Percentiles rank a stretch among this genome's conserved stretches.
phyloP scores from a whole-genome alignment of 352 stramenopile species.

The Elongisporangium prolatum region DNA sequence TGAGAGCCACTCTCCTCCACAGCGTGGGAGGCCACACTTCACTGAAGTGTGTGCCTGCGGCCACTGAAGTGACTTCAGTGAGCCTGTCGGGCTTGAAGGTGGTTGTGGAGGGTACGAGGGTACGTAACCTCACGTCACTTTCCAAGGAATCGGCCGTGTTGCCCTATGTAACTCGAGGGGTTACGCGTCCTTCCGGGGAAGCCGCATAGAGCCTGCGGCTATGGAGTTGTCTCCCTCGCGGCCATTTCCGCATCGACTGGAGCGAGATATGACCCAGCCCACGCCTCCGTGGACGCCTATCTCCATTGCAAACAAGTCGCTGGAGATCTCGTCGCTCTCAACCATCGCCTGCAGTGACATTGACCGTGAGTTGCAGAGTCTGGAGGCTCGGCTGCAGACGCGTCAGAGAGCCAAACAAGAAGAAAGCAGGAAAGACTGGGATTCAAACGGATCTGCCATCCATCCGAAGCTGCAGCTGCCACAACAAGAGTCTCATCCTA shows the following conservation, averaged over 20 bases:
- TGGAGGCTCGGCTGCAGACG: slow-evolving; percentile 25
- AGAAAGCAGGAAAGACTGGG: slow-evolving; percentile 1
- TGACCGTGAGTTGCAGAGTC: slow-evolving; percentile 28
- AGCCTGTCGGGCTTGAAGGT: background rate
- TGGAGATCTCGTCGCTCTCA: slow-evolving; percentile 23
- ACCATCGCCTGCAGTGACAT: slow-evolving; percentile 36
- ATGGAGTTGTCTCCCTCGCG: background rate
- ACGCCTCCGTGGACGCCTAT: background rate
- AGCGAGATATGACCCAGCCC: background rate
- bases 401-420: slow-evolving; percentile 1
- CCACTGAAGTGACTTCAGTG: too few relatives aligned
- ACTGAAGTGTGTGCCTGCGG: too few relatives aligned
- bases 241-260: background rate
- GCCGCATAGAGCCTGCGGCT: background rate
- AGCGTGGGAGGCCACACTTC: background rate
- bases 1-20: background rate
- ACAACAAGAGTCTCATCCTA: background rate
- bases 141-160: background rate
- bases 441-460: background rate
- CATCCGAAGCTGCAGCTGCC: background rate
- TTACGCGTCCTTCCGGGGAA: background rate
- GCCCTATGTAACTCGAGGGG: background rate
- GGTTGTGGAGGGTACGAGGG: too few relatives aligned
- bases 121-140: background rate
- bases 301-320: slow-evolving; percentile 1